Evolutionary conservation across 306 rosid species (phyloP), one percentile per base, ranked within the genome.

Genomic region (Cucumis cinereus): DNA sequence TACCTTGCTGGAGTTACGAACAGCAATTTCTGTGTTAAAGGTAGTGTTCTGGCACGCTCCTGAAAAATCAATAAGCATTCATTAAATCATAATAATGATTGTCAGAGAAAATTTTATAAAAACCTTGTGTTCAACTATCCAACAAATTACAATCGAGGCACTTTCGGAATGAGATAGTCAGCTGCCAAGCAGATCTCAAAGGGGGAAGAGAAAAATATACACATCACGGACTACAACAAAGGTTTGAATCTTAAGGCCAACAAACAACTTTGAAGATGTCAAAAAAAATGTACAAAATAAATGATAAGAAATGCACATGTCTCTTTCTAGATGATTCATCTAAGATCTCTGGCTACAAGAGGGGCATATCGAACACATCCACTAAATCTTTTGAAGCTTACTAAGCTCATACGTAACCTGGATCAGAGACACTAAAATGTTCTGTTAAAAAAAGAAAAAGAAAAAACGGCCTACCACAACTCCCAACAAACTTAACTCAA

Each of bases 41-140:
- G 86, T 89, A 80, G 90, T 57, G 78, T 89, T 90, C 68, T 84
- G 73, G 84, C 79, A 85, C 78, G 90, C 93, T 72, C 89, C 92
- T 83, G 89, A 79, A 79, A 72, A 56, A 79, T 24, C 23, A 12
- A 81, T 41, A 57, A 53, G 30, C 1, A 35, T 14, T 64, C 6
- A 30, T 3, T 26, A 64, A 4, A 26, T 61, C 9, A 17, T 36
- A 55, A 53, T 55, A 35, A 35, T 36, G 30, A 58, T n/a, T n/a
- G 7, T 13, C 6, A 41, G 50, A 24, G 38, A 6, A 49, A 49
- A 49, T 14, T 50, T 16, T 16, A 50, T 17, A 7, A 5, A 1
- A 16, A 7, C 19, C 19, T 49, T 10, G 22, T 70, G 74, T 47
- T 24, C 19, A 70, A 24, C 20, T 14, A 26, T 47, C 16, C 57